Conservation (phyloP, 1,139 yeast genomes). For the Hyphopichia burtonii region DNA sequence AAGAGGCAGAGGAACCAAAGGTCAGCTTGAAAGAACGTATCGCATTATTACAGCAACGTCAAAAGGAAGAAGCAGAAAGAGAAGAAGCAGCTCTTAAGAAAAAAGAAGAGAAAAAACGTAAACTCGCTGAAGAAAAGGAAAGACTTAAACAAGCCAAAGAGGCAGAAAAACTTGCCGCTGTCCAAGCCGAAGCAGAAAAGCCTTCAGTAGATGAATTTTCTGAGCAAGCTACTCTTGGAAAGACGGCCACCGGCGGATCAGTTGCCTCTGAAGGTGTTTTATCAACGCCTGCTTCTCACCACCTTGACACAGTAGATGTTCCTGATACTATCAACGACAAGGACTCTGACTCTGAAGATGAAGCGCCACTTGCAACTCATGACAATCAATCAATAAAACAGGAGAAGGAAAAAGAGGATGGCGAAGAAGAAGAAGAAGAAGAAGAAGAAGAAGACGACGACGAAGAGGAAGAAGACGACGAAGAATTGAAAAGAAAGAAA, state of each 20-base stretch:
- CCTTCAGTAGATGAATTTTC: neutral
- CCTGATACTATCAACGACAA: neutral
- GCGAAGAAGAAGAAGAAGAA: constrained; percentile 12
- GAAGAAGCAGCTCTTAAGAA: constrained; percentile 61
- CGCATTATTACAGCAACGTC: constrained; percentile 77
- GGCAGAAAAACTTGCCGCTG: neutral
- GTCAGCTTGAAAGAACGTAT: constrained; percentile 85
- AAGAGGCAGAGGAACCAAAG: constrained; percentile 61
- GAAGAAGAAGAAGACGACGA: constrained; percentile 22
- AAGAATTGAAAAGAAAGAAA: constrained; percentile 74
- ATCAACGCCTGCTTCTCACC: constrained; percentile 1
- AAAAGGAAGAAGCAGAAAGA: constrained; percentile 76
- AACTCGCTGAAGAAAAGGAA: constrained; percentile 36
- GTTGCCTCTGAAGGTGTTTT: neutral
- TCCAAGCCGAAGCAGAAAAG: constrained; percentile 7
- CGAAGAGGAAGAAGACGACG: constrained; percentile 56
- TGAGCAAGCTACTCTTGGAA: neutral
- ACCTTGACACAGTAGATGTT: neutral
- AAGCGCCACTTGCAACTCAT: constrained; percentile 3
- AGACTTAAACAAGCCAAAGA: constrained; percentile 14
- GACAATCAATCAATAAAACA: too few relatives aligned
- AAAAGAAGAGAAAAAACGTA: constrained; percentile 55
- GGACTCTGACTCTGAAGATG: neutral
- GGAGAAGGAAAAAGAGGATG: constrained; percentile 9
- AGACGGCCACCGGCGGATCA: constrained; percentile 4